phyloP scores from a whole-genome alignment of 2,329 filamentous ascomycete species.

The Trichoderma afroharzianum region DNA sequence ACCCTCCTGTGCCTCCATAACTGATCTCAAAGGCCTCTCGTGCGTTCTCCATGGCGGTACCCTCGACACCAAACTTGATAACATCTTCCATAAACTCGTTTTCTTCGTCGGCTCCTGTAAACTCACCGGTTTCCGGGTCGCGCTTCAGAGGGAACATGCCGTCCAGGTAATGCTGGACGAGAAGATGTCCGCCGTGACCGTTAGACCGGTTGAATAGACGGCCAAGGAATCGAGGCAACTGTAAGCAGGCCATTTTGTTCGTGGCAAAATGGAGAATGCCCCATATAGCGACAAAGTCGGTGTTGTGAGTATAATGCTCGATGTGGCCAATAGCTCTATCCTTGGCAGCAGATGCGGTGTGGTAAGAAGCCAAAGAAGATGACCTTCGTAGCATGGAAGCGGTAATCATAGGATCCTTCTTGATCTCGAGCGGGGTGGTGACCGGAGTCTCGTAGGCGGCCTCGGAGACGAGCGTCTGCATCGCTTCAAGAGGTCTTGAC shows the following conservation, averaged over 20 bases:
- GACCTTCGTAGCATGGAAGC: conserved; percentile 23
- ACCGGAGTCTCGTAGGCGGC: conserved; percentile 30
- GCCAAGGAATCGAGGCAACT: conserved; percentile 59
- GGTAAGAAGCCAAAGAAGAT: conserved; percentile 32
- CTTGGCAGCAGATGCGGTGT: conserved; percentile 37
- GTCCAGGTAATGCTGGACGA: conserved; percentile 60
- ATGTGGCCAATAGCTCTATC: conserved; percentile 63
- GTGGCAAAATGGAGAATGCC: conserved; percentile 67
- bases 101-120: conserved; percentile 42
- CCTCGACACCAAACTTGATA: conserved; percentile 44
- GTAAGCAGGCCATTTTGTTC: conserved; percentile 37
- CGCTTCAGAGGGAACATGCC: conserved; percentile 55
- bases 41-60: conserved; percentile 41
- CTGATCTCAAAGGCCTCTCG: conserved; percentile 47
- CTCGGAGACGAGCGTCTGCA: conserved; percentile 35
- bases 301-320: conserved; percentile 74
- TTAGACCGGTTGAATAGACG: conserved; percentile 55
- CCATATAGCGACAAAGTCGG: conserved; percentile 71
- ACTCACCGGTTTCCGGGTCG: conserved; percentile 40
- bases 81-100: conserved; percentile 61
- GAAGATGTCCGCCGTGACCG: conserved; percentile 52
- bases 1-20: conserved; percentile 41
- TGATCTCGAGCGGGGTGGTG: conserved; percentile 22
- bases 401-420: conserved; percentile 20
- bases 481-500: conserved; percentile 34